Evolutionary conservation across 495 filamentous ascomycete genomes (phyloP).

Genomic region (Hypoxylon crocopeplum): DNA sequence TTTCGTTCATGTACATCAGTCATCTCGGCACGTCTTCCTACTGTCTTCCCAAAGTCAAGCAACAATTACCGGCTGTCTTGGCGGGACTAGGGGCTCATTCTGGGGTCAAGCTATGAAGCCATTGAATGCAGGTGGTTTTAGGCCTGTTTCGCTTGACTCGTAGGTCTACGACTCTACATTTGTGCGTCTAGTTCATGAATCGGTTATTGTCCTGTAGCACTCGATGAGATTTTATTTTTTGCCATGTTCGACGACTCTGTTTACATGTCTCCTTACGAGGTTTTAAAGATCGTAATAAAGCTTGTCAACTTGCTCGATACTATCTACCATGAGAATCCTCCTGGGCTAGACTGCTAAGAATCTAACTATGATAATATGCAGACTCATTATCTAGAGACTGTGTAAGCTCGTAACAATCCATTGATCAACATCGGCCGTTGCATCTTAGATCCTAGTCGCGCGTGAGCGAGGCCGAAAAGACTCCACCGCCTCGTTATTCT

Average conservation of each 20-base stretch:
- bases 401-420: slow-evolving; percentile 20
- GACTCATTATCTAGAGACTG: slow-evolving; percentile 1
- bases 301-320: neutral
- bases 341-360: slow-evolving; percentile 5
- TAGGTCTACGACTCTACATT: slow-evolving; percentile 3
- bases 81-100: slow-evolving; percentile 25
- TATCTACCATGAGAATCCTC: slow-evolving; percentile 11
- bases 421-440: slow-evolving; percentile 33
- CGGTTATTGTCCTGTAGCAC: slow-evolving; percentile 6
- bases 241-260: slow-evolving; percentile 4
- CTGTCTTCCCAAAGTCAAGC: slow-evolving; percentile 9
- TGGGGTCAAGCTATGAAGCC: slow-evolving; percentile 22
- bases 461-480: slow-evolving; percentile 23
- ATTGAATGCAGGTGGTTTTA: slow-evolving; percentile 24
- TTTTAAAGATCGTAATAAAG: neutral
- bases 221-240: neutral
- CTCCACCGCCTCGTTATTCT: slow-evolving; percentile 34
- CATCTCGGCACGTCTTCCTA: slow-evolving; percentile 28
- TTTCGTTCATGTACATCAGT: slow-evolving; percentile 13
- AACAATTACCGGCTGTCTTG: slow-evolving; percentile 35
- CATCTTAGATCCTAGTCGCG: slow-evolving; percentile 37
- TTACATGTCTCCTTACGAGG: neutral
- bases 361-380: slow-evolving; percentile 6
- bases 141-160: slow-evolving; percentile 31
- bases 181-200: slow-evolving; percentile 24